A percentile compares a stretch with the other conserved stretches of the same genome.
phyloP scores from a whole-genome alignment of 2,329 filamentous ascomycete genomes.

The Dothidotthia symphoricarpi region DNA sequence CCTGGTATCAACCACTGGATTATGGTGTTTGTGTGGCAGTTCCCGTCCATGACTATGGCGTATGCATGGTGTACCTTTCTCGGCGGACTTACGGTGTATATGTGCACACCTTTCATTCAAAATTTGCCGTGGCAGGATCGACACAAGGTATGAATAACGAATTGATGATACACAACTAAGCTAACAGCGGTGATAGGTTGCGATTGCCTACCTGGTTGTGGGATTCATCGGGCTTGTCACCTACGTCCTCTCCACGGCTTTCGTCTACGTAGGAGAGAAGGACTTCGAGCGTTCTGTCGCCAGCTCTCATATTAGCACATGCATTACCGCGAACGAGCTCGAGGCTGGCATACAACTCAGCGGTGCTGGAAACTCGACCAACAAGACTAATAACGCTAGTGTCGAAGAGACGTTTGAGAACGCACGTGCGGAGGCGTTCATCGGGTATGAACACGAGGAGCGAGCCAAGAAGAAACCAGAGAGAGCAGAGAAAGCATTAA shows the following conservation, averaged over 20 bases:
- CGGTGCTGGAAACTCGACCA: too few species aligned
- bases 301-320: conserved; percentile 4
- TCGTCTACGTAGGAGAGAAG: conserved; percentile 29
- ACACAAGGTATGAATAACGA: conserved; percentile 15
- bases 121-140: conserved; percentile 16
- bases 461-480: too few species aligned
- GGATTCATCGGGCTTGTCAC: conserved; percentile 22
- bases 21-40: conserved; percentile 35
- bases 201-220: conserved; percentile 24
- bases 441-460: too few species aligned
- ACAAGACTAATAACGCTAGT: too few species aligned
- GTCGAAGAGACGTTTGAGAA: too few species aligned
- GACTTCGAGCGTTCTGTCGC: conserved; percentile 21
- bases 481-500: too few species aligned
- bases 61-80: conserved; percentile 30
- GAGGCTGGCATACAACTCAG: background rate
- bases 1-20: conserved; percentile 26
- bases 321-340: background rate
- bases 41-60: conserved; percentile 31
- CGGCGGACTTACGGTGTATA: conserved; percentile 27
- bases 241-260: conserved; percentile 22
- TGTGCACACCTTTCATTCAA: conserved; percentile 27
- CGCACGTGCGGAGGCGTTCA: too few species aligned
- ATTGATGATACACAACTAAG: background rate
- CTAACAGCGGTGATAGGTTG: conserved; percentile 18